Evolutionary conservation across 306 rosid species (phyloP).

Genomic region (Oemleria cerasiformis): DNA sequence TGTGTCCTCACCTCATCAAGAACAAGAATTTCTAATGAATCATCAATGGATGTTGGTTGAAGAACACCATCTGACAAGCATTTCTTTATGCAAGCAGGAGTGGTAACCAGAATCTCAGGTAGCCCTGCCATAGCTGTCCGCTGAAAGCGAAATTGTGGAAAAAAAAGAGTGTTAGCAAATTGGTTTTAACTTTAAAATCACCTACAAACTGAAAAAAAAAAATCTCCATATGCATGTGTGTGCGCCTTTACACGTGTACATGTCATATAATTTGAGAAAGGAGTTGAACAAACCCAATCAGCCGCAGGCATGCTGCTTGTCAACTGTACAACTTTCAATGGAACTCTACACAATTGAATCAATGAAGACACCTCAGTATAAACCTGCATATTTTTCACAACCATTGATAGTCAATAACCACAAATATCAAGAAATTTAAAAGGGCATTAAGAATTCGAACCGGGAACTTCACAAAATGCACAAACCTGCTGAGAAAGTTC

Average conservation of each 20-base stretch:
- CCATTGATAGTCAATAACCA: not conserved
- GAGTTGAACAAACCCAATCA: conserved; percentile 65
- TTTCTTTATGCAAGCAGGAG: conserved; percentile 82
- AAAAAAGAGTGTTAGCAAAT: not conserved
- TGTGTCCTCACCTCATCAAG: conserved; percentile 77
- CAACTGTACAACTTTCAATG: conserved; percentile 77
- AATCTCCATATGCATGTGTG: not conserved
- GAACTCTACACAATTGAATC: conserved; percentile 70
- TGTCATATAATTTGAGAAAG: not conserved
- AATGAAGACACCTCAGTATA: conserved; percentile 59
- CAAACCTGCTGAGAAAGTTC: conserved; percentile 81
- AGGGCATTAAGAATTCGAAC: not conserved
- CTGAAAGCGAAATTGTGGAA: conserved; percentile 43
- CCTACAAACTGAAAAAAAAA: not conserved
- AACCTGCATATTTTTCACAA: conserved; percentile 39
- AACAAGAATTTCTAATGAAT: conserved; percentile 82
- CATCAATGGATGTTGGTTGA: conserved; percentile 44
- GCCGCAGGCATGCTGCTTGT: conserved; percentile 62
- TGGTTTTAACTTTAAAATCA: not conserved
- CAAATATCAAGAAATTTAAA: not conserved
- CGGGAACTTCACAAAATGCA: not conserved
- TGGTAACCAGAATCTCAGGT: conserved; percentile 83
- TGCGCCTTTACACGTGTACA: not conserved
- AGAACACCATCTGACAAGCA: conserved; percentile 71
- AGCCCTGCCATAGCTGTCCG: conserved; percentile 65